Evolutionary conservation across 1,139 yeast genomes (phyloP).

Genomic region (Saccharomyces hybrid): DNA sequence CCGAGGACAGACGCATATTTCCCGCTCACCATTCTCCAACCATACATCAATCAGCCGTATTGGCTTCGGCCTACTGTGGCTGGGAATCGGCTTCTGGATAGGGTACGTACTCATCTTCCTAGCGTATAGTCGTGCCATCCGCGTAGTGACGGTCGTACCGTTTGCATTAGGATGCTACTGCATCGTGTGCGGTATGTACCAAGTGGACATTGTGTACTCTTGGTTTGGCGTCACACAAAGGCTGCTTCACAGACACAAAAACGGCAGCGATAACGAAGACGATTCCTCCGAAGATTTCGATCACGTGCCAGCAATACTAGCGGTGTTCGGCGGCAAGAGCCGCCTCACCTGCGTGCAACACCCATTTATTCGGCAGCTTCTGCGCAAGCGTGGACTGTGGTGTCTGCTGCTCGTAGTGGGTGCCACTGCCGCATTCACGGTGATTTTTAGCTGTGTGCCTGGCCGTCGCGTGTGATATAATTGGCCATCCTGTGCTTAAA

Average conservation of each 20-base stretch:
- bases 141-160: conserved; percentile 71
- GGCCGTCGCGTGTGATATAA: conserved; percentile 45
- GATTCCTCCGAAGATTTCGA: conserved; percentile 7
- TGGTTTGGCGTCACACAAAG: conserved; percentile 61
- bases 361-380: conserved; percentile 57
- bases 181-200: conserved; percentile 65
- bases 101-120: conserved; percentile 74
- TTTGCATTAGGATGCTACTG: conserved; percentile 70
- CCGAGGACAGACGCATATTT: background rate
- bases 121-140: conserved; percentile 52
- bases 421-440: conserved; percentile 61
- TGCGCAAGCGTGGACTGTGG: conserved; percentile 66
- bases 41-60: conserved; percentile 38
- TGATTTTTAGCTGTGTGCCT: conserved; percentile 79
- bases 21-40: conserved; percentile 12
- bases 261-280: conserved; percentile 7
- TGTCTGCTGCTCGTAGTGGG: conserved; percentile 52
- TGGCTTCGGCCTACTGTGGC: conserved; percentile 52
- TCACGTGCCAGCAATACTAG: conserved; percentile 20
- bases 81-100: conserved; percentile 86
- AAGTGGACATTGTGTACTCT: conserved; percentile 75
- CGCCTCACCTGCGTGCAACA: conserved; percentile 53
- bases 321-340: conserved; percentile 29
- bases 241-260: conserved; percentile 20
- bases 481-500: background rate